A percentile compares a stretch with the other conserved stretches of the same genome.
Evolutionary conservation across 176 grass and related monocot species (phyloP).

Genomic region (Oryza coarctata): DNA sequence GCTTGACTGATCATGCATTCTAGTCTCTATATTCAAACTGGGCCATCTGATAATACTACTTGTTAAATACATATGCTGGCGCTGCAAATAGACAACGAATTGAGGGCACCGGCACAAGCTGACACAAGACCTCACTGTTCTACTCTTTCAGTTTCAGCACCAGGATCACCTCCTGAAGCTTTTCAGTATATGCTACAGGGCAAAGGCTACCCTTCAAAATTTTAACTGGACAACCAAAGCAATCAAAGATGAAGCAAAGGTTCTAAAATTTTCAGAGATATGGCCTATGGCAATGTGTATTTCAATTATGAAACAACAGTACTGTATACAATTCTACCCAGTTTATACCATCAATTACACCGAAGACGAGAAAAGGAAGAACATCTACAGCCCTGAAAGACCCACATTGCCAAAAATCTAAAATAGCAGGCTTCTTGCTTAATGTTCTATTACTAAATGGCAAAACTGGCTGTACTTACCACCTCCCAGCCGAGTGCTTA

Average conservation of each 20-base stretch:
- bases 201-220: neutral
- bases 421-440: constrained; percentile 32
- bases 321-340: constrained; percentile 43
- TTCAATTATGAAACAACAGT: constrained; percentile 35
- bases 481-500: constrained; percentile 47
- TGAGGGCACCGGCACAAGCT: neutral
- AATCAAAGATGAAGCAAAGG: constrained; percentile 7
- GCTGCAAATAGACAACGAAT: neutral
- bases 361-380: constrained; percentile 26
- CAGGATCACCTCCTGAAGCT: neutral
- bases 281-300: constrained; percentile 43
- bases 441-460: constrained; percentile 37
- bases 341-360: constrained; percentile 54
- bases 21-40: neutral
- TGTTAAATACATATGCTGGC: neutral
- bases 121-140: neutral
- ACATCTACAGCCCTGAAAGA: constrained; percentile 48
- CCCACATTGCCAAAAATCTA: constrained; percentile 51
- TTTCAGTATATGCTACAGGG: neutral
- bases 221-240: neutral
- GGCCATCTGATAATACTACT: neutral
- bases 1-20: neutral
- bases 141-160: constrained; percentile 23
- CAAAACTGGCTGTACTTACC: constrained; percentile 66
- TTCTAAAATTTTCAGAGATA: neutral